Evolutionary conservation across 2,329 filamentous ascomycete species (phyloP).

Genomic region (Scleromitrula shiraiana): DNA sequence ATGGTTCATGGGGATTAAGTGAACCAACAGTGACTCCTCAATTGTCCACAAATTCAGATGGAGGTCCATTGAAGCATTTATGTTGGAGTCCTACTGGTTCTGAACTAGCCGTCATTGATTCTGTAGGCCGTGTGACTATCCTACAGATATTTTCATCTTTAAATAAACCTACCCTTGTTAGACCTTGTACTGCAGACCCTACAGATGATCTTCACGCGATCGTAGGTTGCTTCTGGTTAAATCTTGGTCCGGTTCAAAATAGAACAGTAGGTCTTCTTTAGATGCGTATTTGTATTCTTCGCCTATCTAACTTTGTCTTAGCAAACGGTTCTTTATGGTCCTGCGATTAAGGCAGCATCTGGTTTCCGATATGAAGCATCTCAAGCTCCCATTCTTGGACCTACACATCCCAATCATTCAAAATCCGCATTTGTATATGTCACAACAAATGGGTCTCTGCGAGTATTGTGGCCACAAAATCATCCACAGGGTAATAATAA

Average conservation of each 20-base stretch:
- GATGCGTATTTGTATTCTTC: not conserved
- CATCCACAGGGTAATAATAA: no score
- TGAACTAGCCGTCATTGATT: slow-evolving; percentile 78
- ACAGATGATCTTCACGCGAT: slow-evolving; percentile 68
- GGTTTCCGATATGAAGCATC: slow-evolving; percentile 62
- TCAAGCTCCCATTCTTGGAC: slow-evolving; percentile 57
- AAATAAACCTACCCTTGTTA: slow-evolving; percentile 59
- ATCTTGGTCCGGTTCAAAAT: slow-evolving; percentile 22
- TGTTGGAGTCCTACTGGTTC: slow-evolving; percentile 68
- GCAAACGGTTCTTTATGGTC: slow-evolving; percentile 45
- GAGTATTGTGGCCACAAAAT: slow-evolving; percentile 71
- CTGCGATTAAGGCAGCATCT: slow-evolving; percentile 53
- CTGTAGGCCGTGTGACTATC: slow-evolving; percentile 68
- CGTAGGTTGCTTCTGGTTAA: slow-evolving; percentile 81
- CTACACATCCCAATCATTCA: slow-evolving; percentile 61
- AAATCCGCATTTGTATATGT: slow-evolving; percentile 72
- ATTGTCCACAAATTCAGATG: slow-evolving; percentile 52
- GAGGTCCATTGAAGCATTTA: slow-evolving; percentile 67
- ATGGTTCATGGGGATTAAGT: slow-evolving; percentile 69
- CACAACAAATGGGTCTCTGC: slow-evolving; percentile 64
- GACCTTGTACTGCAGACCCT: slow-evolving; percentile 57
- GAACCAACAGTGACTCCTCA: slow-evolving; percentile 58
- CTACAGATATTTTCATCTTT: slow-evolving; percentile 63
- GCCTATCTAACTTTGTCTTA: slow-evolving; percentile 16
- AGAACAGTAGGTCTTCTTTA: slow-evolving; percentile 23